Conservation (phyloP, 2,329 filamentous ascomycete species). For the Mycosphaerella sp. region DNA sequence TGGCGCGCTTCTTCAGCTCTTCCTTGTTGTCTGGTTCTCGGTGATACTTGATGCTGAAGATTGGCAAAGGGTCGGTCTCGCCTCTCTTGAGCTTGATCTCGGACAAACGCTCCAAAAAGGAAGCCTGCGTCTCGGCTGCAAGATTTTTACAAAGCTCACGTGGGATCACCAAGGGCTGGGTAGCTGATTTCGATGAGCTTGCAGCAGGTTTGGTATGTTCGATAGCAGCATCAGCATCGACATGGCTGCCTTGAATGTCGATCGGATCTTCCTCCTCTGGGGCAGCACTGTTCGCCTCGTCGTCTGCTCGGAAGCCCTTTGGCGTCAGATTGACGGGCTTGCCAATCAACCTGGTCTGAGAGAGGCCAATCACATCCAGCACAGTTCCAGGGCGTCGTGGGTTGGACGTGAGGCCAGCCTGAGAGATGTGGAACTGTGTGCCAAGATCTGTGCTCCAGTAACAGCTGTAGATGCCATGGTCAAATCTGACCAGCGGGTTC, state of each 20-base stretch:
- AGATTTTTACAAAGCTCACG: constrained; percentile 18
- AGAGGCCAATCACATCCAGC: constrained; percentile 67
- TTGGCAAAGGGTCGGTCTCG: constrained; percentile 34
- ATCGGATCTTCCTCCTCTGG: not conserved
- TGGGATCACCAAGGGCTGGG: constrained; percentile 22
- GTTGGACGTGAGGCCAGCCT: constrained; percentile 36
- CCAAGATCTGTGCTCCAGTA: constrained; percentile 78
- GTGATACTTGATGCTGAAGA: constrained; percentile 27
- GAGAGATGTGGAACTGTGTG: constrained; percentile 61
- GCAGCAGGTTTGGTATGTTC: not conserved
- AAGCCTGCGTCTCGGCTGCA: constrained; percentile 27
- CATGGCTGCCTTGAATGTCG: not conserved
- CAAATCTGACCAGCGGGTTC: constrained; percentile 74
- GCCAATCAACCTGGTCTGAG: constrained; percentile 63
- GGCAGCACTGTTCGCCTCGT: not conserved
- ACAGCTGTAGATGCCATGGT: constrained; percentile 70
- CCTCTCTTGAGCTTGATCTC: constrained; percentile 39
- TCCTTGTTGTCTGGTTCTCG: constrained; percentile 20
- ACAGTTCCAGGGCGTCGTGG: constrained; percentile 50
- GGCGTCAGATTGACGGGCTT: constrained; percentile 53
- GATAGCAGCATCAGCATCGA: too few relatives aligned
- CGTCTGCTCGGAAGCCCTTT: constrained; percentile 6
- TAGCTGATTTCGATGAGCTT: not conserved
- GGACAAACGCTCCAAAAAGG: constrained; percentile 39
- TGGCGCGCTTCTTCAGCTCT: constrained; percentile 16